Evolutionary conservation across 305 asterid species (phyloP).

Genomic region (Caryopteris hybrid): DNA sequence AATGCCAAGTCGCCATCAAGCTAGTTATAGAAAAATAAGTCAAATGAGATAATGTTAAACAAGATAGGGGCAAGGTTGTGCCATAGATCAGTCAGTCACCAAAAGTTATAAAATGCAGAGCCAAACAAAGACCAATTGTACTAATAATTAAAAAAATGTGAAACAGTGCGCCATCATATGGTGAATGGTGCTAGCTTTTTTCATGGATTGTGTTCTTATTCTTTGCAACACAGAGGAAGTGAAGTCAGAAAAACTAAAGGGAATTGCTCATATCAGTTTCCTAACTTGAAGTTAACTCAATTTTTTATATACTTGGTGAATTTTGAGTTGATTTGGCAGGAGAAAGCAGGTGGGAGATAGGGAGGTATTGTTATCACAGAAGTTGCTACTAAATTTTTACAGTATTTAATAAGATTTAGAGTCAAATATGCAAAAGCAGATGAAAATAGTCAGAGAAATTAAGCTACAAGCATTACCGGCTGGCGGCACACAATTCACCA

Average conservation of each 20-base stretch:
- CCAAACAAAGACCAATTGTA: background rate
- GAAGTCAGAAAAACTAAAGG: background rate
- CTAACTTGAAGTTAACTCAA: background rate
- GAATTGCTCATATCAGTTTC: background rate
- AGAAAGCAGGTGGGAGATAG: background rate
- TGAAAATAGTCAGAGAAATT: too few species aligned
- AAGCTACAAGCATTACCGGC: slow-evolving; percentile 45
- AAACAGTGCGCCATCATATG: background rate
- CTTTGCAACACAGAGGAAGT: background rate
- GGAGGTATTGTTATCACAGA: background rate
- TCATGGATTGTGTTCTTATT: background rate
- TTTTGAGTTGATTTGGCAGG: background rate
- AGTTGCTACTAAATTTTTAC: background rate
- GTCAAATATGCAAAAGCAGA: too few species aligned
- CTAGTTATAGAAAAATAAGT: background rate
- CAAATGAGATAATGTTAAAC: background rate
- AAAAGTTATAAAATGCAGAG: background rate
- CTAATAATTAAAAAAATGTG: background rate
- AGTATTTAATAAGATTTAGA: too few species aligned
- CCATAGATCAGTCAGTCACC: background rate
- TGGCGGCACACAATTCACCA: slow-evolving; percentile 64
- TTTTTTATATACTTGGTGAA: background rate
- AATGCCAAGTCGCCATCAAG: background rate
- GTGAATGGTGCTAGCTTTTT: background rate
- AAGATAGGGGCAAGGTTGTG: background rate